These are phyloP conservation scores for Neonectria ditissima DNA, from an alignment of 2,329 filamentous ascomycete genomes.

Conservation along the genomic window DNA sequence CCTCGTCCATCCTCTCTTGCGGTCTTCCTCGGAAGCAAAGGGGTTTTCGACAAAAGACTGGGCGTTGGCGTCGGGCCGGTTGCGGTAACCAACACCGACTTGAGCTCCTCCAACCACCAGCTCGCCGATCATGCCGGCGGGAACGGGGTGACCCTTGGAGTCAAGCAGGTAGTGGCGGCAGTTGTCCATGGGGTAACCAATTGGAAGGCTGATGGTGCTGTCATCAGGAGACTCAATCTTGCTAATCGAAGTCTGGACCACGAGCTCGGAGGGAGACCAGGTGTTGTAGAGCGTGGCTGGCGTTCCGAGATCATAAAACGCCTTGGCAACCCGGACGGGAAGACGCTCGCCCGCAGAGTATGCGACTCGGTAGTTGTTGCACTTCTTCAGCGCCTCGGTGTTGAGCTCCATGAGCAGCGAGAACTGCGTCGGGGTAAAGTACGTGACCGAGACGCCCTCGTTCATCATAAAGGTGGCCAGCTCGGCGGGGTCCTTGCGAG, in stretches of 20 bases:
- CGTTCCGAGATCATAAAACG: constrained; percentile 41
- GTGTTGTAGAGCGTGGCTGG: constrained; percentile 39
- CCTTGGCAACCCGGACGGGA: constrained; percentile 37
- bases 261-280: constrained; percentile 41
- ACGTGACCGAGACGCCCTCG: constrained; percentile 34
- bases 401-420: constrained; percentile 41
- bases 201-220: constrained; percentile 32
- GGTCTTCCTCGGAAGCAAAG: constrained; percentile 41
- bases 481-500: constrained; percentile 39
- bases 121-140: constrained; percentile 55
- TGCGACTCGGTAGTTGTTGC: constrained; percentile 37
- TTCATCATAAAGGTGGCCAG: constrained; percentile 42
- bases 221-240: constrained; percentile 34
- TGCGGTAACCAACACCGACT: constrained; percentile 56
- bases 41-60: constrained; percentile 52
- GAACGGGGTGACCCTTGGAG: constrained; percentile 50
- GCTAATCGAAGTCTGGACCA: constrained; percentile 39
- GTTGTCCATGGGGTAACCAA: constrained; percentile 43
- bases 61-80: constrained; percentile 59
- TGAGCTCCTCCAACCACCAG: constrained; percentile 57
- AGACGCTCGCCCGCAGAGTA: constrained; percentile 41
- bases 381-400: constrained; percentile 33
- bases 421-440: constrained; percentile 43
- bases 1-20: constrained; percentile 44
- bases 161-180: constrained; percentile 56